These are phyloP conservation scores for Ceratobasidium sp. DNA, from an alignment of 1,284 basidiomycete species.

Conservation along the genomic window DNA sequence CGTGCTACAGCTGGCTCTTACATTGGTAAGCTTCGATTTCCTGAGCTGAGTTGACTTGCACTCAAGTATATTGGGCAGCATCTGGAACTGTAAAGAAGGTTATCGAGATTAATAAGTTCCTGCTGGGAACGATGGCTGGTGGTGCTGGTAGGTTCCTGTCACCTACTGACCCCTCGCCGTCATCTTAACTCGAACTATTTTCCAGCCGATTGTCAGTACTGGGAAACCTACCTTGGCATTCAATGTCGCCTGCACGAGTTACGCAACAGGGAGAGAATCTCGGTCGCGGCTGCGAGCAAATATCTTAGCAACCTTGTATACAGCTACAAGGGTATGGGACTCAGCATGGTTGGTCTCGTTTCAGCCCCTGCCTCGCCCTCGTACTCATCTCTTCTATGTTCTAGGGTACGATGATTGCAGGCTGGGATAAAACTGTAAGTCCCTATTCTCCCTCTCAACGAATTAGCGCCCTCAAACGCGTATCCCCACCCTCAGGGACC, in stretches of 20 bases:
- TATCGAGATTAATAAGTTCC: constrained; percentile 99
- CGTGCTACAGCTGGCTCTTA: constrained; percentile 97
- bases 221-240: constrained; percentile 99
- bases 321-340: constrained; percentile 98
- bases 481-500: constrained; percentile 70
- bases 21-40: constrained; percentile 72
- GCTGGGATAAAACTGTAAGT: constrained; percentile 97
- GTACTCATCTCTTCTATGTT: neutral
- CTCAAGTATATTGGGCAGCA: constrained; percentile 61
- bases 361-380: neutral
- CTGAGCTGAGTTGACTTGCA: neutral
- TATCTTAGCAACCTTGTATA: constrained; percentile 98
- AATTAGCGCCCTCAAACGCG: neutral
- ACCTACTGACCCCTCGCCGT: neutral
- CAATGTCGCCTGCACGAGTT: constrained; percentile 98
- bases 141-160: constrained; percentile 78
- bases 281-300: constrained; percentile 97
- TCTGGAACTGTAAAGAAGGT: constrained; percentile 98
- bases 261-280: constrained; percentile 96
- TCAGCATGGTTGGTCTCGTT: constrained; percentile 85
- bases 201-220: constrained; percentile 90
- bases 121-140: constrained; percentile 99
- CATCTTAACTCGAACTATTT: neutral
- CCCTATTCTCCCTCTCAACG: neutral
- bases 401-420: constrained; percentile 99